Percentiles rank a stretch among this genome's conserved stretches.
phyloP scores from a whole-genome alignment of 495 filamentous ascomycete species.

The Bacidia rubella region DNA sequence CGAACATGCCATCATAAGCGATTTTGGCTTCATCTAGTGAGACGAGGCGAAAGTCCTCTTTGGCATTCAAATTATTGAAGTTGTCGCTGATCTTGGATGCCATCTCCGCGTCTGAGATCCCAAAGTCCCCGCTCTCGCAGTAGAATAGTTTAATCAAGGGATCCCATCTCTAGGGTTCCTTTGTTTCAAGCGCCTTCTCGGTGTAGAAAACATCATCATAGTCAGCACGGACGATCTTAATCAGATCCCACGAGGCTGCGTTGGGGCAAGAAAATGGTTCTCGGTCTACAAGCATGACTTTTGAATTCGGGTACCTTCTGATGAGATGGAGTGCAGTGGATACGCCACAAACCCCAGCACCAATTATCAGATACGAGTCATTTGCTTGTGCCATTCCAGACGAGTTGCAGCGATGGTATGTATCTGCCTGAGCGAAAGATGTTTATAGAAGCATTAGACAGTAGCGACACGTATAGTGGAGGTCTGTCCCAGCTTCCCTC shows the following conservation, averaged over 20 bases:
- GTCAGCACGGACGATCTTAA: conserved; percentile 54
- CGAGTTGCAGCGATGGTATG: not conserved
- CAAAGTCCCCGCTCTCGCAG: conserved; percentile 43
- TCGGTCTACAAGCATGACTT: conserved; percentile 46
- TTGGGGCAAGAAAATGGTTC: conserved; percentile 30
- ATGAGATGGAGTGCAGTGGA: conserved; percentile 50
- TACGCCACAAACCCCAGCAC: conserved; percentile 52
- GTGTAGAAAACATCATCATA: conserved; percentile 46
- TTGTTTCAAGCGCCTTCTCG: conserved; percentile 41
- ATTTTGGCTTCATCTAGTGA: conserved; percentile 31
- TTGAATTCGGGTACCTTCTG: conserved; percentile 33
- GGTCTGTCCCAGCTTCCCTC: not conserved
- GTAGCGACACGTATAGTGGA: not conserved
- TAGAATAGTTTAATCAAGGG: conserved; percentile 41
- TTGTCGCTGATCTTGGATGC: conserved; percentile 35
- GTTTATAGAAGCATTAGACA: not conserved
- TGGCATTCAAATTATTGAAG: conserved; percentile 32
- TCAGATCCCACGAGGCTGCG: conserved; percentile 54
- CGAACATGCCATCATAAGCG: conserved; percentile 35
- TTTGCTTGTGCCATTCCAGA: not conserved
- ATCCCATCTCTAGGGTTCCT: conserved; percentile 38
- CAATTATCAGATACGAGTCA: conserved; percentile 17
- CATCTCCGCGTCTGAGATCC: conserved; percentile 29
- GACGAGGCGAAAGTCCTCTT: conserved; percentile 27
- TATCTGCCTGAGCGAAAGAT: not conserved